Conservation (phyloP, 208 protist genomes). For the Trypanosomatidae sp. region DNA sequence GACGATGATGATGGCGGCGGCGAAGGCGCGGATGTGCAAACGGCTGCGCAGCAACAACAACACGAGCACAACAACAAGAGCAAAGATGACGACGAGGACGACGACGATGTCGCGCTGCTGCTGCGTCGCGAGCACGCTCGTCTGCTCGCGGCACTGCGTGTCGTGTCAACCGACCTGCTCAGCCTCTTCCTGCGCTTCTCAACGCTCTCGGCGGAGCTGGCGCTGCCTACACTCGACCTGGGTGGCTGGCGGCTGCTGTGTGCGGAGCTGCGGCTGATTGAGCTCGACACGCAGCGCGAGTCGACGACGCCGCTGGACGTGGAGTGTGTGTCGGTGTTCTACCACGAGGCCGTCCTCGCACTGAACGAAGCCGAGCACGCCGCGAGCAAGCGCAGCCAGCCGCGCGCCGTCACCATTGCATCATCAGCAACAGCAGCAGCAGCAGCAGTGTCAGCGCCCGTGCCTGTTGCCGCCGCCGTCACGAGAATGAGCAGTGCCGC, state of each 20-base stretch:
- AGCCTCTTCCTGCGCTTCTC: slow-evolving; percentile 44
- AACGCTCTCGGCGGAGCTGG: slow-evolving; percentile 33
- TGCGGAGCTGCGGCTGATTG: slow-evolving; percentile 41
- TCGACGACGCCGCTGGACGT: background rate
- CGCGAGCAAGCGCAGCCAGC: too few species aligned
- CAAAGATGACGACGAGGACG: background rate
- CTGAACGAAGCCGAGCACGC: background rate
- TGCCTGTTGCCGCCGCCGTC: too few species aligned
- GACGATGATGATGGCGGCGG: background rate
- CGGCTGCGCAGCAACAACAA: background rate
- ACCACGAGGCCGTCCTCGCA: background rate
- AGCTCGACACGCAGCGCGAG: slow-evolving; percentile 6
- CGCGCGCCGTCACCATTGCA: too few species aligned
- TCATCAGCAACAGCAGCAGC: too few species aligned
- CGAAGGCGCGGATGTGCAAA: background rate
- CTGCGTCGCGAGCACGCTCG: slow-evolving; percentile 6
- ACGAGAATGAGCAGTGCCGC: too few species aligned
- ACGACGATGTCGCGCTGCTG: background rate
- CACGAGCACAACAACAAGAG: background rate
- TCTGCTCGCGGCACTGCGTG: slow-evolving; percentile 12
- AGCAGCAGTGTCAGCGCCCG: too few species aligned
- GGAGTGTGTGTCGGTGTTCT: background rate
- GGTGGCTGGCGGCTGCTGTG: slow-evolving; percentile 65
- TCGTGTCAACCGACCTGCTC: slow-evolving; percentile 31
- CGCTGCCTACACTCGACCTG: slow-evolving; percentile 67